Base-by-base conservation (phyloP, 257 asterid species). In the Ehretia macrophylla region DNA sequence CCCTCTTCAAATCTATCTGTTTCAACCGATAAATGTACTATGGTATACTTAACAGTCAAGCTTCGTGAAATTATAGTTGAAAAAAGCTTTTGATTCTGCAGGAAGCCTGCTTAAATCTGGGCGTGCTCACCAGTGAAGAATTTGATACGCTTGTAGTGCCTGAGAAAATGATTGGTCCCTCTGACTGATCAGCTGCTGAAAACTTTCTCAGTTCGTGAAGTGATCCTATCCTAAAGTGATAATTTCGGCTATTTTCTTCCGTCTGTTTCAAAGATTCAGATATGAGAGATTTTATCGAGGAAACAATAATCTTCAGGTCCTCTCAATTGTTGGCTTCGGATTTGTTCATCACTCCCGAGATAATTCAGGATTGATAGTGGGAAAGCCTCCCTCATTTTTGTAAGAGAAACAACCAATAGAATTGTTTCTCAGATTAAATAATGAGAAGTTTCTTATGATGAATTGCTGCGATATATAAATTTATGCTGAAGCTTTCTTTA, bases 111-210 rank as follows among this genome's bases (percentile, higher is more conserved):
- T 69, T 86, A 70, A 86, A 80, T 59, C 85, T 88, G 45, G 95
- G 88, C 38, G 96, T 86, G 65, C 89, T 92, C 48, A 79, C 67
- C 22, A 56, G 79, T 2, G 96, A 86, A 64, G 99, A 88, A 71
- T 86, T 92, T 44, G 97, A 92, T 64, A 56, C 47, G 20, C 97
- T 86, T 10, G 96, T 92, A 35, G 96, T 92, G 55, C 99, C 97
- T 0, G 95, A 84, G 76, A 88, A 84, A 72, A 92, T 92, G 99
- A 86, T 92, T 58, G 97, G 97, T 44, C 97, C 96, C 14, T 65
- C 86, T 0, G 88, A 78, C 63, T 88, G 68, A 79, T 47, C 39
- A 21, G 55, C 55, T 22, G 8, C 16, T 6, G 18, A 39, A 48
- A 4, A 42, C 2, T 5, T 19, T 18, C 38, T 8, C 14, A 3